phyloP scores from a whole-genome alignment of 179 eudicot genomes.

The Heliamphora pulchella region DNA sequence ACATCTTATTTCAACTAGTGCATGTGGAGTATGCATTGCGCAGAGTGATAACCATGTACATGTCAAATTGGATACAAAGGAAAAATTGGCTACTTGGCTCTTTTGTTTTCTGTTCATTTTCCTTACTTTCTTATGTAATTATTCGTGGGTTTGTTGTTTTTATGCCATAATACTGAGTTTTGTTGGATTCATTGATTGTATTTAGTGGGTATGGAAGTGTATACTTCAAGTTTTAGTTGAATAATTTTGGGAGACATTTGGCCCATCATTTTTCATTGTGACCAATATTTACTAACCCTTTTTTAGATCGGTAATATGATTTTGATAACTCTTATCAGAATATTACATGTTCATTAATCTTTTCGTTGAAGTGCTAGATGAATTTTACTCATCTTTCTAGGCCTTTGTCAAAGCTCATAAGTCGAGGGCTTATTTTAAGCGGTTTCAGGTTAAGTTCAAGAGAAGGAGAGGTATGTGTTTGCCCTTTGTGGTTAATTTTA shows the following conservation, averaged over 20 bases:
- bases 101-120: too few species aligned
- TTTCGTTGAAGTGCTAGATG: neutral
- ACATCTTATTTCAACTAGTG: too few species aligned
- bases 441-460: slow-evolving; percentile 67
- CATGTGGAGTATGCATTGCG: too few species aligned
- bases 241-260: neutral
- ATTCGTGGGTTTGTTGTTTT: neutral
- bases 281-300: too few species aligned
- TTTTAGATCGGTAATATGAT: neutral
- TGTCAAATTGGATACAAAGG: too few species aligned
- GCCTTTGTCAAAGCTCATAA: slow-evolving; percentile 47
- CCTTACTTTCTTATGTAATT: neutral
- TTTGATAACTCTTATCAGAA: neutral
- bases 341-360: too few species aligned
- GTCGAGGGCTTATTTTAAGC: slow-evolving; percentile 49
- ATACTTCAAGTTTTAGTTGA: neutral
- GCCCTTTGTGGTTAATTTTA: neutral
- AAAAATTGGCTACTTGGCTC: too few species aligned
- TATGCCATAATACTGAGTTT: neutral
- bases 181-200: neutral
- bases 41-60: too few species aligned
- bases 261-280: neutral
- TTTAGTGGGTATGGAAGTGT: neutral
- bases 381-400: slow-evolving; percentile 19
- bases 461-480: slow-evolving; percentile 53